Percentiles rank a stretch among this genome's conserved stretches.
Evolutionary conservation across 345 rosid genomes (phyloP).

Genomic region (Noccaea caerulescens): DNA sequence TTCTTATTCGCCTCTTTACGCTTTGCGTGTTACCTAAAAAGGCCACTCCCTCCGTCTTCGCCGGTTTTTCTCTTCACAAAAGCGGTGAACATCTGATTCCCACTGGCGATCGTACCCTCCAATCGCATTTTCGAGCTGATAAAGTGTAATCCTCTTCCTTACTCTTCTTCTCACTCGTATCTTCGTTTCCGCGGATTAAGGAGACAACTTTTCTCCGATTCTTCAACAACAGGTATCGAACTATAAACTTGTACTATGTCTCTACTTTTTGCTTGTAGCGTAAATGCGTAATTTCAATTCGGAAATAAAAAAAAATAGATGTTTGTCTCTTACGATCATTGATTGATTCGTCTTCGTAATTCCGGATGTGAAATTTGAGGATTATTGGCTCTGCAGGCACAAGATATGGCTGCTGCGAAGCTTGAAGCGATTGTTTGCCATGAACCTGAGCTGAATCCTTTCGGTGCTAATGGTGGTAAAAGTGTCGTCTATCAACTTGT

Average conservation of each 20-base stretch:
- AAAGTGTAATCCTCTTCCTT: slow-evolving; percentile 22
- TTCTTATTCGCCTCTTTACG: slow-evolving; percentile 38
- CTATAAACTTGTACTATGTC: background rate
- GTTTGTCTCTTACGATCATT: too few species aligned
- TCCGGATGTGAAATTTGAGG: background rate
- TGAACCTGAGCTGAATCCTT: slow-evolving; percentile 43
- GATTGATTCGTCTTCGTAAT: background rate
- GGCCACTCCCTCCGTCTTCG: slow-evolving; percentile 31
- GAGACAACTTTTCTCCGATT: background rate
- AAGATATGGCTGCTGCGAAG: slow-evolving; percentile 56
- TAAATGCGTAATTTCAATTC: background rate
- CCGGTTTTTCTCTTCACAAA: slow-evolving; percentile 35
- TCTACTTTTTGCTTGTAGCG: background rate
- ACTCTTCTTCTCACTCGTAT: slow-evolving; percentile 1
- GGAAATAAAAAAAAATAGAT: too few species aligned
- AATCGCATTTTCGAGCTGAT: slow-evolving; percentile 13
- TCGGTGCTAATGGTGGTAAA: slow-evolving; percentile 40
- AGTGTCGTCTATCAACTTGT: slow-evolving; percentile 47
- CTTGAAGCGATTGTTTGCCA: slow-evolving; percentile 49
- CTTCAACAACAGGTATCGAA: slow-evolving; percentile 19
- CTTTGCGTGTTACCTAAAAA: slow-evolving; percentile 63
- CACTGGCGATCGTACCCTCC: slow-evolving; percentile 12
- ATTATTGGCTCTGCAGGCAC: slow-evolving; percentile 41
- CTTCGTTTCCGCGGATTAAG: background rate
- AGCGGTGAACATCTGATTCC: slow-evolving; percentile 30